phyloP scores from a whole-genome alignment of 139 green algal species.

The Pedinophyceae sp. region DNA sequence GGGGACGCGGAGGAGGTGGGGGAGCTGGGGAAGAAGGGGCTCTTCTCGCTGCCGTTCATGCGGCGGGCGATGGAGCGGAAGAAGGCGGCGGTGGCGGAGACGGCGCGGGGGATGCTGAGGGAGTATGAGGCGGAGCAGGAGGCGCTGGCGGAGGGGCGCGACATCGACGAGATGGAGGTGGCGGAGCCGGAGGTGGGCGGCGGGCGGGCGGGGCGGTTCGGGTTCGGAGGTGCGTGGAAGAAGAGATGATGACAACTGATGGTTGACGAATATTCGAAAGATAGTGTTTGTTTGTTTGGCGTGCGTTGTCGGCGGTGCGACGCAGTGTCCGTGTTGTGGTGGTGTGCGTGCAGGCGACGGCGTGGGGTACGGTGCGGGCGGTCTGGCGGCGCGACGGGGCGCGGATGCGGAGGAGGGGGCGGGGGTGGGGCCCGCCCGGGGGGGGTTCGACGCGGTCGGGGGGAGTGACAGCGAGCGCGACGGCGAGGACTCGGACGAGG shows the following conservation, averaged over 20 bases:
- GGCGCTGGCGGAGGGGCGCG: not conserved
- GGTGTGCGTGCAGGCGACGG: conserved; percentile 6
- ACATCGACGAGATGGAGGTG: not conserved
- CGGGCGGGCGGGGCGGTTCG: conserved; percentile 8
- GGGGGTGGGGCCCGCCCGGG: no score
- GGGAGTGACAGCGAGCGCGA: conserved; percentile 23
- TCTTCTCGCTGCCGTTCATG: conserved; percentile 92
- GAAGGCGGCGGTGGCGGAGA: conserved; percentile 13
- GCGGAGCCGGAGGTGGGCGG: not conserved
- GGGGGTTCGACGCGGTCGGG: conserved; percentile 3
- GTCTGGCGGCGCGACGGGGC: conserved; percentile 3
- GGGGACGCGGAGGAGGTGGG: not conserved
- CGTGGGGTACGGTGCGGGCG: conserved; percentile 1
- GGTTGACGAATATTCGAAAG: not conserved
- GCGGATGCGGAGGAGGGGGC: conserved; percentile 8
- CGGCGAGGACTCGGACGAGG: conserved; percentile 36
- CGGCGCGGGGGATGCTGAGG: conserved; percentile 17
- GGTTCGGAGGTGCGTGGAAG: conserved; percentile 2
- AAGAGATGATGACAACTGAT: not conserved
- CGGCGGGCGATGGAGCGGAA: conserved; percentile 41
- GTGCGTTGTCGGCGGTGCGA: conserved; percentile 1
- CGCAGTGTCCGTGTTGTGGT: conserved; percentile 3
- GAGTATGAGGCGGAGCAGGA: conserved; percentile 8
- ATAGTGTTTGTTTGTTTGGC: not conserved
- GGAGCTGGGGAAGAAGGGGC: conserved; percentile 30